phyloP scores from a whole-genome alignment of 73 alveolate genomes.

The Paramecium primaurelia region DNA sequence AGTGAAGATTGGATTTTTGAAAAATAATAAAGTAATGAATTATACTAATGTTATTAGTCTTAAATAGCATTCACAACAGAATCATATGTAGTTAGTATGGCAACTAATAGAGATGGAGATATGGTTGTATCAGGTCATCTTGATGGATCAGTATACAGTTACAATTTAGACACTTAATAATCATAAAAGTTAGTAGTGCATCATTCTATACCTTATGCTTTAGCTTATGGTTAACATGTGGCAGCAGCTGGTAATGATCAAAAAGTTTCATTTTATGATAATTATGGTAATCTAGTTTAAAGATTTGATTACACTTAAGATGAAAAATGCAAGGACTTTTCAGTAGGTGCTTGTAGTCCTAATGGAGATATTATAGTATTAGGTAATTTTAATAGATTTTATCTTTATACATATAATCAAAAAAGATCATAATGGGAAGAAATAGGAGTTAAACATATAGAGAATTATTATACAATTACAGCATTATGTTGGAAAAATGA shows the following conservation, averaged over 20 bases:
- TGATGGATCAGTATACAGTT: slow-evolving; percentile 97
- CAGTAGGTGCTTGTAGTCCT: slow-evolving; percentile 95
- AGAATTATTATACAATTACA: slow-evolving; percentile 97
- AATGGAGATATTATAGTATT: slow-evolving; percentile 98
- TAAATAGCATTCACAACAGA: slow-evolving; percentile 86
- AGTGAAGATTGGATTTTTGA: slow-evolving; percentile 95
- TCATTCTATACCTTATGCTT: slow-evolving; percentile 93
- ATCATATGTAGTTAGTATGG: slow-evolving; percentile 88
- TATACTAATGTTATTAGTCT: slow-evolving; percentile 61
- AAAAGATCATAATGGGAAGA: slow-evolving; percentile 98
- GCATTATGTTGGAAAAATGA: slow-evolving; percentile 99
- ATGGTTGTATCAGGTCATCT: slow-evolving; percentile 97
- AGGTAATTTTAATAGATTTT: slow-evolving; percentile 97
- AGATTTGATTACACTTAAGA: slow-evolving; percentile 97
- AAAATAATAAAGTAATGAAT: slow-evolving; percentile 76
- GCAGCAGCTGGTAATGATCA: slow-evolving; percentile 99
- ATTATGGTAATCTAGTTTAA: slow-evolving; percentile 91
- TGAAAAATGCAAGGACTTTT: slow-evolving; percentile 95
- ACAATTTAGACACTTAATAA: slow-evolving; percentile 88
- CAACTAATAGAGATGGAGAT: slow-evolving; percentile 96
- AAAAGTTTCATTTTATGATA: slow-evolving; percentile 92
- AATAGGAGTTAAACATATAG: slow-evolving; percentile 90
- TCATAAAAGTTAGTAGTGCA: slow-evolving; percentile 78
- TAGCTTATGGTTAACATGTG: slow-evolving; percentile 97
- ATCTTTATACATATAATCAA: slow-evolving; percentile 89